These are phyloP conservation scores for Eutrema salsugineum DNA, from an alignment of 441 rosid genomes.

Conservation along the genomic window DNA sequence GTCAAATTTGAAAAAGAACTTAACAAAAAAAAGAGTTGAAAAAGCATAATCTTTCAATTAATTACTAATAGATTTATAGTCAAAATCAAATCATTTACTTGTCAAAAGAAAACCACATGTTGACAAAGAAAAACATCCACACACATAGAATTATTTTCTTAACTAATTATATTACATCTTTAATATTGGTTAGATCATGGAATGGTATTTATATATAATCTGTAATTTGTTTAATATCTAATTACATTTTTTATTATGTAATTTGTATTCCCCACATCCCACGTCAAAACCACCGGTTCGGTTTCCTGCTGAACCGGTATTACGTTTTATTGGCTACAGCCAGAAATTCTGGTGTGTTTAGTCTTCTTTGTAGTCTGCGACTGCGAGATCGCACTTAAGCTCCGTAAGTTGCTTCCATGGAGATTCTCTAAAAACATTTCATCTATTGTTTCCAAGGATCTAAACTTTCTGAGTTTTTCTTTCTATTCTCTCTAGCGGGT, in stretches of 20 bases:
- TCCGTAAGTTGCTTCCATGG: slow-evolving; percentile 7
- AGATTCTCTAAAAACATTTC: neutral
- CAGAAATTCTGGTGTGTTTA: neutral
- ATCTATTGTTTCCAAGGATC: neutral
- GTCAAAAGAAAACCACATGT: too few relatives aligned
- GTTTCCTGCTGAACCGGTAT: neutral
- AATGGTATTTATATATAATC: too few relatives aligned
- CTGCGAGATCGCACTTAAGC: slow-evolving; percentile 5
- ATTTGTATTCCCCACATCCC: too few relatives aligned
- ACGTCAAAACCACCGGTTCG: too few relatives aligned
- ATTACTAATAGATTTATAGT: neutral
- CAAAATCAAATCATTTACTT: neutral
- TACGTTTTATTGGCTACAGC: neutral
- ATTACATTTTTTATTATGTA: too few relatives aligned
- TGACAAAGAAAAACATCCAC: too few relatives aligned
- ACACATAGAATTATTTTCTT: too few relatives aligned
- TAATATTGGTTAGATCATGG: too few relatives aligned
- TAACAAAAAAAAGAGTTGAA: too few relatives aligned
- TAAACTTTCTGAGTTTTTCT: neutral
- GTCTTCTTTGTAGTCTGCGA: neutral
- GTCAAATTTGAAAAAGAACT: neutral
- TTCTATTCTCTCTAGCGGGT: neutral
- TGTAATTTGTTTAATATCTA: too few relatives aligned
- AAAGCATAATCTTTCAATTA: neutral
- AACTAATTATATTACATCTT: too few relatives aligned